Evolutionary conservation across 2,329 filamentous ascomycete genomes (phyloP).

Genomic region (Epichloe festucae): DNA sequence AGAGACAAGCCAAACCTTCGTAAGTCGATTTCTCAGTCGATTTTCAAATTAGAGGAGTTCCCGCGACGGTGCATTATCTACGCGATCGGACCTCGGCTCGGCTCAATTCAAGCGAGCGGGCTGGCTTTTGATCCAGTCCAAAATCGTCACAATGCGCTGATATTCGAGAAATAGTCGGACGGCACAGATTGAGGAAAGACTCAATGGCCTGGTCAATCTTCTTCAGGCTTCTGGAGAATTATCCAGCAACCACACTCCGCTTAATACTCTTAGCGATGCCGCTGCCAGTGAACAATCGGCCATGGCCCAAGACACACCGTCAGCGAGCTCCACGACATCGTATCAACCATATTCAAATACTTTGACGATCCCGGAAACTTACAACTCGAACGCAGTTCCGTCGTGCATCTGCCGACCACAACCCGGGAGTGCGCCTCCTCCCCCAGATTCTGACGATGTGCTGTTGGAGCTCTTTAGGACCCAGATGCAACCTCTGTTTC

Average conservation of each 20-base stretch:
- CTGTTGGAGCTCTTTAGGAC: constrained; percentile 31
- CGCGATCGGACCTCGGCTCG: background rate
- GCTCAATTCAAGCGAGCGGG: background rate
- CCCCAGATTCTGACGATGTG: constrained; percentile 33
- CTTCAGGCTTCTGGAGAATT: constrained; percentile 31
- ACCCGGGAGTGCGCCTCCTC: constrained; percentile 24
- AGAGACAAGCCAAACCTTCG: constrained; percentile 37
- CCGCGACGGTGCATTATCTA: background rate
- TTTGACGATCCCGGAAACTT: constrained; percentile 26
- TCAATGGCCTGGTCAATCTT: constrained; percentile 36
- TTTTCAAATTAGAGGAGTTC: background rate
- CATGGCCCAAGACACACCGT: constrained; percentile 14
- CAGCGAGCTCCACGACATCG: constrained; percentile 7
- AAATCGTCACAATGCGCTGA: background rate
- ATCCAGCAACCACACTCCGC: constrained; percentile 10
- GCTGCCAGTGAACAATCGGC: constrained; percentile 14
- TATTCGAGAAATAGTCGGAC: constrained; percentile 24
- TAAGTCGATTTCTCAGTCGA: constrained; percentile 20
- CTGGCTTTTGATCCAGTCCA: background rate
- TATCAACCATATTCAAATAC: constrained; percentile 8
- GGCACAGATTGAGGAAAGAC: constrained; percentile 34
- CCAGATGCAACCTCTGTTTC: constrained; percentile 29
- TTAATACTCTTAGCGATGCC: constrained; percentile 16
- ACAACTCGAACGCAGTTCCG: constrained; percentile 32
- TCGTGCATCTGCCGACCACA: constrained; percentile 34